Base-by-base conservation (phyloP, 78 protist genomes). In the Bigelowiella natans region DNA sequence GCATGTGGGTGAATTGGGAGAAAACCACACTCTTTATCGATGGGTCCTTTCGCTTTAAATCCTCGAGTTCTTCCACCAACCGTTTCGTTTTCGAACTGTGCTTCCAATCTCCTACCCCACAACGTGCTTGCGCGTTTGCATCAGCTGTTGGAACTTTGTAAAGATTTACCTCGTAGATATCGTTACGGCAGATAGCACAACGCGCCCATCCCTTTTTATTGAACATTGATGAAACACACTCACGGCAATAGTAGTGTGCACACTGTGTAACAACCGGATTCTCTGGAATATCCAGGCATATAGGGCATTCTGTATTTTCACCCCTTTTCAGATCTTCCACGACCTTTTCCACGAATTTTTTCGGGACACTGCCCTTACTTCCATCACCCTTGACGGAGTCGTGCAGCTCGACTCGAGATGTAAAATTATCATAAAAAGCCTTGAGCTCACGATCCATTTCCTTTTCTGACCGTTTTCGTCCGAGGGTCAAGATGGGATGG, bases 1-100 rank as follows among this genome's bases (percentile, higher is more conserved):
- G 91, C 89, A 88, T 88, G 39, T 40, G 0, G 26, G 93, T 92
- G 84, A 89, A 91, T 85, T 91, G 88, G 31, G 93, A 91, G 85
- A 91, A 91, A 31, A 91, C 91, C 34, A 85, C 89, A 1, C 36
- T 1, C 38, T 91, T 91, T 36, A 0, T 40, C n/a, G 82, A 3
- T 89, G 86, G 39, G 39, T 73, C 86, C 28, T 82, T 11, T 28
- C 26, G 37, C 1, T 1, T 30, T 30, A 63, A 37, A 37, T 1
- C 37, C 31, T 88, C 37, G 2, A 73, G 0, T 39, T 88, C 84
- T 26, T 1, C 51, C 3, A 73, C 83, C 38, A 88, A 40, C 82
- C 31, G 30, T 39, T 38, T 73, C 31, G 90, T 88, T 40, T 88
- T 73, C 11, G 84, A 37, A n/a, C 40, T 31, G 82, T 64, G 86